Base-by-base conservation (phyloP, 495 filamentous ascomycete genomes). In the Antarctomyces pellizariae region DNA sequence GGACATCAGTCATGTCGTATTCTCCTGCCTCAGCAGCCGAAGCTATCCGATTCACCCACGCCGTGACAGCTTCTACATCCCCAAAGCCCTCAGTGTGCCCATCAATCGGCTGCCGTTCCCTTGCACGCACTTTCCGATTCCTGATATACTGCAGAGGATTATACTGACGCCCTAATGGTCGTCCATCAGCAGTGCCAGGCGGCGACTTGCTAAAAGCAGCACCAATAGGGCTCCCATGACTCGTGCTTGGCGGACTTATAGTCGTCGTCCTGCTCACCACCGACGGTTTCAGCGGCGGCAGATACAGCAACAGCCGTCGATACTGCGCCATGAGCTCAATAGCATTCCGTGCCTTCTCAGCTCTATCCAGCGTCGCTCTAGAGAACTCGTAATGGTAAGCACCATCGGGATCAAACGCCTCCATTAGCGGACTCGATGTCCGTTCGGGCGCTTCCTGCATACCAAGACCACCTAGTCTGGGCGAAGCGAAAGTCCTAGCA, bases 131-230 rank as follows among this genome's bases (percentile, higher is more conserved):
- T 35, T 77, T 74, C 13, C 82, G 60, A 38, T 93, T 90, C 11
- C 83, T 67, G 25, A 91, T 71, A 37, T 68, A 71, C 40, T 93
- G 83, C 13, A 93, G 54, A 3, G 80, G 83, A 43, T 93, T 84
- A 38, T 91, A 91, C 1, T 43, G 37, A 25, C 82, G 64, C 14
- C 68, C 66, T 18, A 67, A 36, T 10, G 29, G 39, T 20, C 43
- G 35, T 15, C 15, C 31, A 22, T 26, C 24, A 17, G 14, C 12
- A 6, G 12, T 13, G 0, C 12, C 16, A 11, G 13, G n/a, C n/a
- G n/a, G n/a, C n/a, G n/a, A n/a, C n/a, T n/a, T n/a, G n/a, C n/a
- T n/a, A n/a, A n/a, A n/a, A n/a, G n/a, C n/a, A n/a, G n/a, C n/a
- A n/a, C n/a, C n/a, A n/a, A n/a, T n/a, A n/a, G n/a, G n/a, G n/a